Base-by-base conservation (phyloP, 306 rosid genomes). In the Quercus alba region DNA sequence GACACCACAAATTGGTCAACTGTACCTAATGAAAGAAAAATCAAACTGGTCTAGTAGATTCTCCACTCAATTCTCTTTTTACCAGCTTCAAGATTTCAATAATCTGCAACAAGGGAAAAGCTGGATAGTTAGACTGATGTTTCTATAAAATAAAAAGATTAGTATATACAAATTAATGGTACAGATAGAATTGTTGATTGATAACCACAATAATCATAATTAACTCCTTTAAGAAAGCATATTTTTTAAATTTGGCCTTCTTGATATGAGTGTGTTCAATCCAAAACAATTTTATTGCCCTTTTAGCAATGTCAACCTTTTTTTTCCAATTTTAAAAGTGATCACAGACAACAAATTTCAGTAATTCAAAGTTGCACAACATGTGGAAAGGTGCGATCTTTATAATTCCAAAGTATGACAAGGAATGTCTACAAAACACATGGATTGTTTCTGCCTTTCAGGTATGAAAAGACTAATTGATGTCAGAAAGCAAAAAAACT, bases 11-110 rank as follows among this genome's bases (percentile, higher is more conserved):
- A 73, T 30, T 25, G 12, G 73, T 70, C 41, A 56, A 72, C 35
- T 18, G 78, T 88, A 94, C 94, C 97, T 77, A 72, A 70, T 23
- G 58, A 19, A 61, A 21, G 21, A 21, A 75, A n/a, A 56, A 75
- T 83, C 91, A 90, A 82, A 73, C 84, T 56, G 73, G 56, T 72
- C 75, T 87, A 49, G 66, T 89, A 13, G 76, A 66, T 58, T 84
- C 78, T 74, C 89, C 91, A 35, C 72, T 80, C 82, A 95, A 81
- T 84, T 91, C 91, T 85, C 90, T 85, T 88, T 87, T 93, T 73
- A 93, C 87, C 69, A 93, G 94, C 90, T 90, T 87, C 92, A 95
- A 85, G 83, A 84, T 84, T 76, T 90, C 97, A 63, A 76, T 88
- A 81, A 95, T 78, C 98, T 95, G 89, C 82, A 78, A 82, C 44